These are phyloP conservation scores for Aspergillus pseudoviridinutans DNA, from an alignment of 2,329 filamentous ascomycete genomes.

Conservation along the genomic window DNA sequence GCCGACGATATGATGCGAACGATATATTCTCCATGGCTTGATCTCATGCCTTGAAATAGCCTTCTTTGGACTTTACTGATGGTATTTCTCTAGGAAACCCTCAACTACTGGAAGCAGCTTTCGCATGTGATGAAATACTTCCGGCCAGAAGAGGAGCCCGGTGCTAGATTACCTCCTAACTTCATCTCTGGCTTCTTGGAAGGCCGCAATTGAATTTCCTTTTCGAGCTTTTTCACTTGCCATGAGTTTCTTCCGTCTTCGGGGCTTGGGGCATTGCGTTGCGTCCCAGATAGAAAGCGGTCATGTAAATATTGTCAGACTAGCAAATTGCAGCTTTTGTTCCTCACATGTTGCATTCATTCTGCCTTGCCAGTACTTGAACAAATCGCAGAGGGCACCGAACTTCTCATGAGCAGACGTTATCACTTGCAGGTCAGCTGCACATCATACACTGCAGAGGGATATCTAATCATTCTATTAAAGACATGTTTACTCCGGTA, in stretches of 20 bases:
- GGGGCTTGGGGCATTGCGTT: neutral
- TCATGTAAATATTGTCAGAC: constrained; percentile 37
- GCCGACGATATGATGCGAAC: no score
- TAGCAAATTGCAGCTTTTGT: constrained; percentile 20
- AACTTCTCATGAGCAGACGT: neutral
- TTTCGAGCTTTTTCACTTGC: constrained; percentile 12
- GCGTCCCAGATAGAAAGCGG: constrained; percentile 25
- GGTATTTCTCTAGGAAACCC: constrained; percentile 66
- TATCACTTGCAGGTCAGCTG: neutral
- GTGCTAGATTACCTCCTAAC: constrained; percentile 70
- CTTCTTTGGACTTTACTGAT: constrained; percentile 2
- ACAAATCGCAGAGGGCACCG: neutral
- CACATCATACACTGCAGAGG: neutral
- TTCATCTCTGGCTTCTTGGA: constrained; percentile 96
- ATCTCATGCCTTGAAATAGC: neutral
- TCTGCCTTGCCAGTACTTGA: neutral
- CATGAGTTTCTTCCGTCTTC: constrained; percentile 14
- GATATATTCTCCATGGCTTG: neutral
- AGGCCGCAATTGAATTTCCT: constrained; percentile 55
- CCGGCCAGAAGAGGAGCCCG: constrained; percentile 77
- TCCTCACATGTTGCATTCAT: constrained; percentile 7
- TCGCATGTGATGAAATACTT: constrained; percentile 97
- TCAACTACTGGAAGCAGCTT: constrained; percentile 99
- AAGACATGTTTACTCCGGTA: neutral
- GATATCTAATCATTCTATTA: neutral